phyloP scores from a whole-genome alignment of 306 rosid genomes.

The Heteromeles arbutifolia region DNA sequence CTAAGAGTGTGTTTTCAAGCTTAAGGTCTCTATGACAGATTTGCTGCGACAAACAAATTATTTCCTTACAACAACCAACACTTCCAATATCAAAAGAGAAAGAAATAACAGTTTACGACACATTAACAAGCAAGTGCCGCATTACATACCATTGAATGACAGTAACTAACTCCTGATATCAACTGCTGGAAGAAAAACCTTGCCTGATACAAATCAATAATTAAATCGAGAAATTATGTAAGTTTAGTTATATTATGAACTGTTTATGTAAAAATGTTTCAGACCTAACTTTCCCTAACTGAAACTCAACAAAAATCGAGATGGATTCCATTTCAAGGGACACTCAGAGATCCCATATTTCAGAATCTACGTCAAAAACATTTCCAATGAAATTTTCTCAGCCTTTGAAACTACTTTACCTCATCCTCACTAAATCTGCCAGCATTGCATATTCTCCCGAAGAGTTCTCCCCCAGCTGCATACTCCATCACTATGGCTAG shows the following conservation, averaged over 20 bases:
- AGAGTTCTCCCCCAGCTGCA: slow-evolving; percentile 84
- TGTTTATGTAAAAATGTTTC: not conserved
- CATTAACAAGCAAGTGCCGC: not conserved
- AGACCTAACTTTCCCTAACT: too few species aligned
- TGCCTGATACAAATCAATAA: slow-evolving; percentile 50
- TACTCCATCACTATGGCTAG: slow-evolving; percentile 87
- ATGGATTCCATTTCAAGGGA: not conserved
- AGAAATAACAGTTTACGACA: not conserved
- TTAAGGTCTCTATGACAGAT: slow-evolving; percentile 89
- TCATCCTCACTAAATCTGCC: slow-evolving; percentile 86
- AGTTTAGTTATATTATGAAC: not conserved
- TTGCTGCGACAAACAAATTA: slow-evolving; percentile 44
- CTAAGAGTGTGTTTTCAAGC: slow-evolving; percentile 80
- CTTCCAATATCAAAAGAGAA: not conserved
- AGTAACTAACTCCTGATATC: slow-evolving; percentile 82
- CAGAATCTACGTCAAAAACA: not conserved
- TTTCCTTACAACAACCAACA: slow-evolving; percentile 7
- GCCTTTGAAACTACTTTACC: slow-evolving; percentile 27
- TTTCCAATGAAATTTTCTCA: not conserved
- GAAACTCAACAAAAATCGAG: not conserved
- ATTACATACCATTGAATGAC: slow-evolving; percentile 72
- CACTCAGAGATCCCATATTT: not conserved
- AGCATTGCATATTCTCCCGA: slow-evolving; percentile 58
- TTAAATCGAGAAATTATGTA: not conserved
- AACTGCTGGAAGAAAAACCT: slow-evolving; percentile 90